Conservation (phyloP, 2,329 filamentous ascomycete species). For the Metarhizium guizhouense region DNA sequence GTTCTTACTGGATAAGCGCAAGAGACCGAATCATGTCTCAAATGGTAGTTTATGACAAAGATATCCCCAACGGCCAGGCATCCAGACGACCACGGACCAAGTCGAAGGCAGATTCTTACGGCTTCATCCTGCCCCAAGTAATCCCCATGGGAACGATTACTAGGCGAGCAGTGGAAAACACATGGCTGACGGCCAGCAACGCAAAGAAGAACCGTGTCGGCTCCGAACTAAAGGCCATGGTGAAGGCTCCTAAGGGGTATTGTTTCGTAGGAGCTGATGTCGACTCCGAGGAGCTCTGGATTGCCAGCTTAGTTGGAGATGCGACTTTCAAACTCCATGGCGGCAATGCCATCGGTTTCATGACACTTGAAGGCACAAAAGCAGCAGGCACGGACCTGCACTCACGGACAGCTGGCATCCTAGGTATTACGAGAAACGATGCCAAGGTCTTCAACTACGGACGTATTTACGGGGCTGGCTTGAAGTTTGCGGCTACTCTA, state of each 20-base stretch:
- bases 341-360: slow-evolving; percentile 95
- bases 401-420: slow-evolving; percentile 82
- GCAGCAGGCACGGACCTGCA: slow-evolving; percentile 89
- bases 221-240: slow-evolving; percentile 95
- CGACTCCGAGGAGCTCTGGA: slow-evolving; percentile 96
- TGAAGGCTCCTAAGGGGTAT: slow-evolving; percentile 83
- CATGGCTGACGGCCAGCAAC: slow-evolving; percentile 95
- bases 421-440: slow-evolving; percentile 90
- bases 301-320: slow-evolving; percentile 89
- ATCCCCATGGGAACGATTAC: slow-evolving; percentile 99
- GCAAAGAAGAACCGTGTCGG: slow-evolving; percentile 94
- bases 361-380: slow-evolving; percentile 96
- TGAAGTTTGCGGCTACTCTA: slow-evolving; percentile 86
- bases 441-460: slow-evolving; percentile 99
- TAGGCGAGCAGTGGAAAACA: slow-evolving; percentile 88
- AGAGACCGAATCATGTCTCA: slow-evolving; percentile 90
- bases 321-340: slow-evolving; percentile 92
- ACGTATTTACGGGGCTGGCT: slow-evolving; percentile 93
- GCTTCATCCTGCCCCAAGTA: slow-evolving; percentile 88
- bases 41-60: slow-evolving; percentile 79
- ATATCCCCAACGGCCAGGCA: slow-evolving; percentile 27
- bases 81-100: slow-evolving; percentile 5
- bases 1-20: slow-evolving; percentile 98
- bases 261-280: slow-evolving; percentile 95
- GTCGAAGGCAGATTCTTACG: slow-evolving; percentile 26